Conservation (phyloP, 1,139 yeast species). For the Suhomyces maxii region DNA sequence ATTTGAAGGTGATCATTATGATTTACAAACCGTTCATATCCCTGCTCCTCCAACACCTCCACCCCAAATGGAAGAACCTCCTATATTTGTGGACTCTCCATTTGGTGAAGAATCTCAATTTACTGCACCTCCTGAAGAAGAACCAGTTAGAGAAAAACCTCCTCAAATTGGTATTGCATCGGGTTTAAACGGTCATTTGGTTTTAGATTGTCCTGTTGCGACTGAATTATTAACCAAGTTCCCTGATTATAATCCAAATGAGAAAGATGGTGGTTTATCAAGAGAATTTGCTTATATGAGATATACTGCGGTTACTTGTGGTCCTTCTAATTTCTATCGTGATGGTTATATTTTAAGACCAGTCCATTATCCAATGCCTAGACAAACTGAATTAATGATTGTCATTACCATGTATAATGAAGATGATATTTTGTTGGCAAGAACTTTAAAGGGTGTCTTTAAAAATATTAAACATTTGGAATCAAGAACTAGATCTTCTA, state of each 20-base stretch:
- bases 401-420: conserved; percentile 53
- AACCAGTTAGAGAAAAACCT: conserved; percentile 30
- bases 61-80: conserved; percentile 6
- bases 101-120: conserved; percentile 32
- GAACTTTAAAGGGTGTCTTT: conserved; percentile 49
- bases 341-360: conserved; percentile 49
- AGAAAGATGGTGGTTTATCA: conserved; percentile 43
- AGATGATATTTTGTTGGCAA: conserved; percentile 47
- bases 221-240: conserved; percentile 45
- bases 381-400: conserved; percentile 49
- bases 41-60: conserved; percentile 21
- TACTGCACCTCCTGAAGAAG: conserved; percentile 34
- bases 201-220: conserved; percentile 52
- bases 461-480: conserved; percentile 50
- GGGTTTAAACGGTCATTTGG: conserved; percentile 50
- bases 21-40: conserved; percentile 36
- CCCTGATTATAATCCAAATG: conserved; percentile 38
- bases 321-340: conserved; percentile 47
- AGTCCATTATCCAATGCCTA: conserved; percentile 45
- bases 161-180: conserved; percentile 41
- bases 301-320: conserved; percentile 52
- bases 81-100: conserved; percentile 21
- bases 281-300: conserved; percentile 52
- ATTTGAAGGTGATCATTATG: conserved; percentile 47
- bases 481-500: conserved; percentile 41